These are phyloP conservation scores for Goffeauzyma gilvescens DNA, from an alignment of 768 basidiomycete genomes.

Conservation along the genomic window DNA sequence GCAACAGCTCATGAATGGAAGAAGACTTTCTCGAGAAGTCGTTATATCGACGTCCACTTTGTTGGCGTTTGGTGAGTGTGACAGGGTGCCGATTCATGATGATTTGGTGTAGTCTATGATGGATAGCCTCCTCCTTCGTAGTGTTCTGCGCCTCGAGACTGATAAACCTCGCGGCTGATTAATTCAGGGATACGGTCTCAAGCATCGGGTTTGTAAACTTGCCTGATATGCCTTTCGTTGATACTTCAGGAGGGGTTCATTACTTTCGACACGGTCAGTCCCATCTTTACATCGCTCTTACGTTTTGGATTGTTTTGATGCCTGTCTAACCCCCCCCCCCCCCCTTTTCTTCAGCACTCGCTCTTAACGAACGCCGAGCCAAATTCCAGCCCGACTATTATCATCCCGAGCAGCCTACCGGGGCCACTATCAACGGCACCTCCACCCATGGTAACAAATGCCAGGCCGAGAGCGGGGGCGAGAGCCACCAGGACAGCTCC, in stretches of 20 bases:
- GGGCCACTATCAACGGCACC: neutral
- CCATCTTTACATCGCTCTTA: too few species aligned
- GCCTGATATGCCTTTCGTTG: slow-evolving; percentile 16
- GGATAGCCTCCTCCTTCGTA: too few species aligned
- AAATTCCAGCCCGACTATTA: slow-evolving; percentile 20
- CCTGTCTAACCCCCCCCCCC: too few species aligned
- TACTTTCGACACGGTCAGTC: slow-evolving; percentile 28
- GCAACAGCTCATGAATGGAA: neutral
- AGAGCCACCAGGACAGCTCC: too few species aligned
- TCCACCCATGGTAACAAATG: neutral
- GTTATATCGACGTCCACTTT: neutral
- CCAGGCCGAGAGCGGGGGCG: neutral
- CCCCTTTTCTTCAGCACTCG: too few species aligned
- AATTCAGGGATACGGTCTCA: too few species aligned
- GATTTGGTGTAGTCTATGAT: too few species aligned
- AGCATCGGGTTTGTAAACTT: too few species aligned
- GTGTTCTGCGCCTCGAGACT: too few species aligned
- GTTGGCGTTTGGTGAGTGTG: slow-evolving; percentile 5
- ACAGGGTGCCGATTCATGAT: too few species aligned
- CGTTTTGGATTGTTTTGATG: too few species aligned
- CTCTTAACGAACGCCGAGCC: slow-evolving; percentile 23
- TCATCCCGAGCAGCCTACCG: neutral
- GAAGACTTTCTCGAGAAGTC: neutral
- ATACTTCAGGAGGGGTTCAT: slow-evolving; percentile 9
- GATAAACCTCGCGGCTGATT: too few species aligned